These are phyloP conservation scores for Cladophialophora carrionii DNA, from an alignment of 2,329 filamentous ascomycete genomes.

Conservation along the genomic window DNA sequence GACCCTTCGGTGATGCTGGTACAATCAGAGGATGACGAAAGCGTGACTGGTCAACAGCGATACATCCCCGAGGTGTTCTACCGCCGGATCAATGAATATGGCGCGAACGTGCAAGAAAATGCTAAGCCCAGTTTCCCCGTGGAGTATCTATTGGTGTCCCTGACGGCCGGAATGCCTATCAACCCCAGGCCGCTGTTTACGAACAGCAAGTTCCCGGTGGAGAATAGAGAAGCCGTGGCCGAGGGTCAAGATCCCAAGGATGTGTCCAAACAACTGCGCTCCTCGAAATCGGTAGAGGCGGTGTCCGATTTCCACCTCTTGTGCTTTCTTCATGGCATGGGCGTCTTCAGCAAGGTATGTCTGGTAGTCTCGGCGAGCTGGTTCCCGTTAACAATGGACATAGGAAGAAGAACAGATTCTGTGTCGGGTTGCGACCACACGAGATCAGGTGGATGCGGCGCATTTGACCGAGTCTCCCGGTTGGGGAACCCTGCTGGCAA, in stretches of 20 bases:
- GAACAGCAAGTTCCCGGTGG: constrained; percentile 75
- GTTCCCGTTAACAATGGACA: constrained; percentile 29
- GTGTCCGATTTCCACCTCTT: constrained; percentile 94
- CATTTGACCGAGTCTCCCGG: constrained; percentile 84
- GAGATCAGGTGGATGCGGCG: constrained; percentile 78
- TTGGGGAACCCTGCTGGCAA: constrained; percentile 91
- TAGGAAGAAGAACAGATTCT: constrained; percentile 89
- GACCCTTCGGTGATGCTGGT: constrained; percentile 95
- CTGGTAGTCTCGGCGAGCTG: constrained; percentile 31
- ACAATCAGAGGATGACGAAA: constrained; percentile 83
- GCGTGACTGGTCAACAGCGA: constrained; percentile 67
- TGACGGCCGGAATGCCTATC: constrained; percentile 94
- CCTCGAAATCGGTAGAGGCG: constrained; percentile 66
- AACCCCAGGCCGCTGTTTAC: constrained; percentile 76
- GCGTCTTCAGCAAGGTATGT: constrained; percentile 80
- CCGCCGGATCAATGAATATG: constrained; percentile 92
- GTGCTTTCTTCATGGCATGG: constrained; percentile 80
- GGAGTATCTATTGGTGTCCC: constrained; percentile 91
- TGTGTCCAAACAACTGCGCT: constrained; percentile 70
- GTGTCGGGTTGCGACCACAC: constrained; percentile 78
- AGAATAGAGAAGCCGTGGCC: constrained; percentile 86
- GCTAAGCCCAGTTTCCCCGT: constrained; percentile 95
- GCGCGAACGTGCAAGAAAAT: constrained; percentile 93
- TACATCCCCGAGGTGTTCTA: constrained; percentile 99
- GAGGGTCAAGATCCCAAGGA: constrained; percentile 77